These are phyloP conservation scores for Ogataea minuta DNA, from an alignment of 805 yeast species.

Conservation along the genomic window DNA sequence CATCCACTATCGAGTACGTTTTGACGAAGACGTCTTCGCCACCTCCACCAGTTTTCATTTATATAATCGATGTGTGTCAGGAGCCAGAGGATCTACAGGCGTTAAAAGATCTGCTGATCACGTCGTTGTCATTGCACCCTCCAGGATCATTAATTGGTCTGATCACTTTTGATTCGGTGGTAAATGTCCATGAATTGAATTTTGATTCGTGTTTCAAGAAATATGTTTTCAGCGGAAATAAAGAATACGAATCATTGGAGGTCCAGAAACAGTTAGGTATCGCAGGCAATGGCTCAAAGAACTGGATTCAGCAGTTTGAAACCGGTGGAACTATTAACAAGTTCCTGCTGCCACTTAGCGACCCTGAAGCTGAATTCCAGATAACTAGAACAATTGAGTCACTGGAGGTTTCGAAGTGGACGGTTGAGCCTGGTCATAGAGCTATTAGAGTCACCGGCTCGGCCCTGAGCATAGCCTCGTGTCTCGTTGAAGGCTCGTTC, in stretches of 20 bases:
- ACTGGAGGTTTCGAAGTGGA: constrained; percentile 66
- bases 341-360: constrained; percentile 35
- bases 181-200: constrained; percentile 78
- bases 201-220: constrained; percentile 67
- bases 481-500: constrained; percentile 76
- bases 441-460: constrained; percentile 92
- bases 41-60: constrained; percentile 86
- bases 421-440: constrained; percentile 77
- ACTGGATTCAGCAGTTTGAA: constrained; percentile 43
- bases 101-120: constrained; percentile 73
- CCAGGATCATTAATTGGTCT: constrained; percentile 87
- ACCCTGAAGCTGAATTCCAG: constrained; percentile 67
- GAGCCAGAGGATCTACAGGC: constrained; percentile 84
- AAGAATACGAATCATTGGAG: constrained; percentile 56
- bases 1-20: constrained; percentile 83
- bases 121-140: constrained; percentile 77
- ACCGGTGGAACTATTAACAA: constrained; percentile 40
- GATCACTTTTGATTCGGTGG: constrained; percentile 86
- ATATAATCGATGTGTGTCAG: constrained; percentile 86
- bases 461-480: constrained; percentile 81
- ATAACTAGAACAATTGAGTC: constrained; percentile 76
- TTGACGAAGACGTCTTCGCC: constrained; percentile 53
- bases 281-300: constrained; percentile 34
- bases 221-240: constrained; percentile 84
- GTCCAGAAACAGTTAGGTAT: constrained; percentile 39